Percentiles rank a stretch among this genome's conserved stretches.
phyloP scores from a whole-genome alignment of 345 rosid species.

The Geranium brycei region DNA sequence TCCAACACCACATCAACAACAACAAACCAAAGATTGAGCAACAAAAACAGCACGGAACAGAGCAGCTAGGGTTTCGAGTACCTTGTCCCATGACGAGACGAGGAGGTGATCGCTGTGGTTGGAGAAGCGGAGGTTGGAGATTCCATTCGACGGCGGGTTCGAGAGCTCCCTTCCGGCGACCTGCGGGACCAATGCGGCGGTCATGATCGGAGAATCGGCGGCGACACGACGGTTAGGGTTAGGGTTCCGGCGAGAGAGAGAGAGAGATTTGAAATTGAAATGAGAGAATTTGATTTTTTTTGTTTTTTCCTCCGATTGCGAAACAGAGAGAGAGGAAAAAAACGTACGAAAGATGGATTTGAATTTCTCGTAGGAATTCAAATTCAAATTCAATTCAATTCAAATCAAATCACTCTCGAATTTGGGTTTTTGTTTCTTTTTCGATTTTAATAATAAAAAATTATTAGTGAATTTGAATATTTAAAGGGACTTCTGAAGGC shows the following conservation, averaged over 20 bases:
- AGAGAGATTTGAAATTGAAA: not conserved
- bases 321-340: too few species aligned
- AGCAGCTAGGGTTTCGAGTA: constrained; percentile 10
- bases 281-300: too few species aligned
- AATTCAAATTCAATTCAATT: too few species aligned
- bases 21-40: not conserved
- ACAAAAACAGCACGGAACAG: not conserved
- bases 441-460: too few species aligned
- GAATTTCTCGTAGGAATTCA: not conserved
- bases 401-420: not conserved
- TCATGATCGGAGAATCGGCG: constrained; percentile 9
- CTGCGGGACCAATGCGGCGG: constrained; percentile 44
- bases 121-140: constrained; percentile 88
- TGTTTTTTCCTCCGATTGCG: too few species aligned
- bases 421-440: not conserved
- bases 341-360: not conserved
- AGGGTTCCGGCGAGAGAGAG: constrained; percentile 2
- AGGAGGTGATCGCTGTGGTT: constrained; percentile 88
- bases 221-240: constrained; percentile 7
- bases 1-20: not conserved
- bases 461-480: too few species aligned
- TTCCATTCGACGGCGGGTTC: constrained; percentile 81
- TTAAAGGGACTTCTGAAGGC: too few species aligned
- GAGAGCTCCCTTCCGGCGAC: constrained; percentile 66
- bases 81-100: constrained; percentile 99